Evolutionary conservation across 768 basidiomycete genomes (phyloP), one percentile per base, ranked within the genome.

Genomic region (Leccinum uliginosum): DNA sequence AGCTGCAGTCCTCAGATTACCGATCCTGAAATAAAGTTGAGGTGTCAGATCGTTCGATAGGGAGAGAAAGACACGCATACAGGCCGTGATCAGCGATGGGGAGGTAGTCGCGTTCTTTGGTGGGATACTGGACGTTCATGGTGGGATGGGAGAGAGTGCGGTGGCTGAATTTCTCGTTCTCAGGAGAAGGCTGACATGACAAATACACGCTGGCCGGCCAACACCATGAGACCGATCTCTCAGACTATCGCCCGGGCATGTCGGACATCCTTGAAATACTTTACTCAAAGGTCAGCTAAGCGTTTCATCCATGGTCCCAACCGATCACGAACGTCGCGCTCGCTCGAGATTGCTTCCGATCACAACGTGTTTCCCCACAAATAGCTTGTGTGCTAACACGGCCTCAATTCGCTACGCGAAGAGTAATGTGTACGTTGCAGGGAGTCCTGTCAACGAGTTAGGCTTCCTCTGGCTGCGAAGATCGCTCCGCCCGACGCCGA

Each of bases 1-100:
- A 10, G 91, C 91, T 44, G 91, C 91, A 1, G 91, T 93, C 53
- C 86, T 81, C 57, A 93, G 73, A 68, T 93, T 93, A 9, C 91
- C 91, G 56, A 93, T 92, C 46, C 90, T 91, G 60, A 48, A 51
- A 50, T 1, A 45, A 3, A 10, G 15, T 38, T 6, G 29, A 49
- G 17, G 5, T 45, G 55, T 65, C 40, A 65, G 62, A 59, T 59
- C 10, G 15, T 24, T 30, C 14, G n/a, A 59, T 51, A 26, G 7
- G 23, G 11, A 19, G 3, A 46, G 30, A 48, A 24, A 19, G 29
- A 35, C n/a, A 52, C 26, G 71, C 85, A 69, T 69, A 91, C 87
- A 93, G 69, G 47, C 79, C 90, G 75, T 93, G 91, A 65, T 92
- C 90, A 15, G 87, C 82, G 53, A 93, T 87, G 21, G 87, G 76